Evolutionary conservation across 2,329 filamentous ascomycete genomes (phyloP).

Genomic region (Tolypocladium pustulatum): DNA sequence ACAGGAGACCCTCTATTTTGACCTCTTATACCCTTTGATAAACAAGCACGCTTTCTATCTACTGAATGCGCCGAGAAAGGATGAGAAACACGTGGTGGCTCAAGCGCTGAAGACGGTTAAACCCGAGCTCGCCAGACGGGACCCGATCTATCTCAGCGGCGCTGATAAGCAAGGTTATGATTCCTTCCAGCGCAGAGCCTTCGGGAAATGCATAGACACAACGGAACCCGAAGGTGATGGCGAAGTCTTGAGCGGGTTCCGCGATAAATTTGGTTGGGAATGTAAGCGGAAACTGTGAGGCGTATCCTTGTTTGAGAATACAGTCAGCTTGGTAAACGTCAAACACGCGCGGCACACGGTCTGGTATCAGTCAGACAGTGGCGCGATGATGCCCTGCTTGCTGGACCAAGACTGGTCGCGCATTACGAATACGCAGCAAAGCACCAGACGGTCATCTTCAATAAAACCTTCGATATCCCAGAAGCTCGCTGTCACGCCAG

Average conservation of each 20-base stretch:
- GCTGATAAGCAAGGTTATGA: neutral
- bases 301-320: neutral
- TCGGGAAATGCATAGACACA: neutral
- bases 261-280: neutral
- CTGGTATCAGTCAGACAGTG: neutral
- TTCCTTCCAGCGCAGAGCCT: neutral
- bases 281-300: neutral
- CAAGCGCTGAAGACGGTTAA: neutral
- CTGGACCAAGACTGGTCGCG: neutral
- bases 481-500: neutral
- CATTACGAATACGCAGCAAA: neutral
- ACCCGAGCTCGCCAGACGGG: neutral
- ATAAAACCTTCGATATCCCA: neutral
- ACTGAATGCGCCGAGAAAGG: neutral
- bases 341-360: neutral
- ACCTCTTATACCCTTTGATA: neutral
- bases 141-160: neutral
- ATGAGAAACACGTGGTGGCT: neutral
- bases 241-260: neutral
- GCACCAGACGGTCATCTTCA: neutral
- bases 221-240: neutral
- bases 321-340: neutral
- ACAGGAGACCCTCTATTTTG: neutral
- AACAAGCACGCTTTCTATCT: neutral
- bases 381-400: neutral